These are phyloP conservation scores for Saccharomycopsis schoenii DNA, from an alignment of 805 yeast genomes.

Conservation along the genomic window DNA sequence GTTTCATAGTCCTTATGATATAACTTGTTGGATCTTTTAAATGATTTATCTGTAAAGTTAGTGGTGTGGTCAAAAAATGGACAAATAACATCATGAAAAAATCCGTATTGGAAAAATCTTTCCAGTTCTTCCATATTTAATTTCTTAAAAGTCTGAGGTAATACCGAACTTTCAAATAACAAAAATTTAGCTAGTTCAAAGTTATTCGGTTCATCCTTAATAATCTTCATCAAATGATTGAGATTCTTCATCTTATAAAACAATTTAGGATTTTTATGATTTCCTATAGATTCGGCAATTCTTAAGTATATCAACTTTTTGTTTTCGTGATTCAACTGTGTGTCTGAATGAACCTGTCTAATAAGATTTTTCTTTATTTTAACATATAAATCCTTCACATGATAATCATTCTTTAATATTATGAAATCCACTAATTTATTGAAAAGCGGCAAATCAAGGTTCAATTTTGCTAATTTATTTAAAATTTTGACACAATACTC, in stretches of 20 bases:
- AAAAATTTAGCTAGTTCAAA: neutral
- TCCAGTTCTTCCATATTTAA: neutral
- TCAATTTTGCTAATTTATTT: neutral
- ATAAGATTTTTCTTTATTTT: neutral
- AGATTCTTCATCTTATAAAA: neutral
- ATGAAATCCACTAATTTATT: neutral
- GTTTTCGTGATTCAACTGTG: neutral
- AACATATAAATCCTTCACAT: neutral
- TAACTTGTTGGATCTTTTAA: neutral
- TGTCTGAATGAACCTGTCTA: neutral
- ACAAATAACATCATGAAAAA: neutral
- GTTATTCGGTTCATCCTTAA: neutral
- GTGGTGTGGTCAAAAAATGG: neutral
- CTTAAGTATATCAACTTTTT: neutral
- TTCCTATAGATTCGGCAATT: neutral
- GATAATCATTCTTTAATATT: neutral
- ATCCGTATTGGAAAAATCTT: neutral
- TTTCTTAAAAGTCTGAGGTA: neutral
- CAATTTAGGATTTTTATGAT: neutral
- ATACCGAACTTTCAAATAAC: neutral
- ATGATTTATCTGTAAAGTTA: neutral
- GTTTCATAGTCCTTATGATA: no score
- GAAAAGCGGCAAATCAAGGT: neutral
- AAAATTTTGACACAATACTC: neutral
- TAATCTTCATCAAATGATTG: neutral